These are phyloP conservation scores for Ustilago crameri DNA, from an alignment of 1,284 basidiomycete species.

Conservation along the genomic window DNA sequence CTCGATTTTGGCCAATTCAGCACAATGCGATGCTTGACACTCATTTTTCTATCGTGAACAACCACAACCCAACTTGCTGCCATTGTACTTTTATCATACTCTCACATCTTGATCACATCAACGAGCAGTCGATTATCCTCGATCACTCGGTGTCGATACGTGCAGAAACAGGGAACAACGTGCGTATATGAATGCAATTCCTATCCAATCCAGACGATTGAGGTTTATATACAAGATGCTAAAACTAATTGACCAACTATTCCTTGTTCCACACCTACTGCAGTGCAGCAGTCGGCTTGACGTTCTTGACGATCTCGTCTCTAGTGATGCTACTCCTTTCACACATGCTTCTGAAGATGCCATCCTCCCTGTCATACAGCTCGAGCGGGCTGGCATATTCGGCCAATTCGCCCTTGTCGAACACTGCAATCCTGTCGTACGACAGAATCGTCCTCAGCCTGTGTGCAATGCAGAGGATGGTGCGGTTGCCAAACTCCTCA, in stretches of 20 bases:
- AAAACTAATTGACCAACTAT: background rate
- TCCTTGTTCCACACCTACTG: background rate
- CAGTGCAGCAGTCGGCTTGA: slow-evolving; percentile 9
- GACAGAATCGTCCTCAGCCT: slow-evolving; percentile 81
- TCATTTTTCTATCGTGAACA: too few species aligned
- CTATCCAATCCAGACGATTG: background rate
- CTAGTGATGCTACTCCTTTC: slow-evolving; percentile 77
- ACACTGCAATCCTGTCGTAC: slow-evolving; percentile 82
- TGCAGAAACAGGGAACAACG: background rate
- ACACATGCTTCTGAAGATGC: slow-evolving; percentile 78
- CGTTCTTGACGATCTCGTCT: slow-evolving; percentile 68
- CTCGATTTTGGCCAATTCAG: too few species aligned
- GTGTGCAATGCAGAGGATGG: slow-evolving; percentile 80
- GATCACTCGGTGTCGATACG: background rate
- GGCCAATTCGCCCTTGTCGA: slow-evolving; percentile 78
- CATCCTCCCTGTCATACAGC: slow-evolving; percentile 72
- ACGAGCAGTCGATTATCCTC: too few species aligned
- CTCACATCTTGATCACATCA: background rate
- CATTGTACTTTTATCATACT: background rate
- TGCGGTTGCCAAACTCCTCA: slow-evolving; percentile 81
- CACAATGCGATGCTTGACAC: too few species aligned
- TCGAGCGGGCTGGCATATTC: slow-evolving; percentile 78
- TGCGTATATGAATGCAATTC: background rate
- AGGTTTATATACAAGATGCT: background rate
- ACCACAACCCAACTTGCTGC: too few species aligned